A percentile compares a stretch with the other conserved stretches of the same genome.
These are phyloP conservation scores for Eimeria acervulina DNA, from an alignment of 169 alveolate genomes.

Conservation along the genomic window DNA sequence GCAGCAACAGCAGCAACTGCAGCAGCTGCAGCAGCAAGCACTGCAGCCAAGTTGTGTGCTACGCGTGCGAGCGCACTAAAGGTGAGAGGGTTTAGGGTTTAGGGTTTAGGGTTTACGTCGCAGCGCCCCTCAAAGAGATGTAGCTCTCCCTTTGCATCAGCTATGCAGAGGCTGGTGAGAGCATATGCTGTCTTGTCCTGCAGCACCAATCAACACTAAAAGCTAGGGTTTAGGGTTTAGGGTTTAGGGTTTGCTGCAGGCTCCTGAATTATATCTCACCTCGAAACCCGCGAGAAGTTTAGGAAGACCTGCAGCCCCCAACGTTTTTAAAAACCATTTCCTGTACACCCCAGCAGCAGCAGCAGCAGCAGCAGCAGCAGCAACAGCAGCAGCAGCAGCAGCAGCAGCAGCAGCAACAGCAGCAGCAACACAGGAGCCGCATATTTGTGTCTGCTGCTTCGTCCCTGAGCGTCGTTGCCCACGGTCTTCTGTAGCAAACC, in stretches of 20 bases:
- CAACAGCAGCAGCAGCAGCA: conserved; percentile 30
- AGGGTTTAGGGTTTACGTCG: conserved; percentile 48
- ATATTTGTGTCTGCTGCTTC: background rate
- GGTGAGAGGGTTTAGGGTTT: background rate
- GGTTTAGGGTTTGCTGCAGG: conserved; percentile 1
- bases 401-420: background rate
- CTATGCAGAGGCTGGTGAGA: conserved; percentile 51
- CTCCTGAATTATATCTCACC: background rate
- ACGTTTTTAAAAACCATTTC: conserved; percentile 94
- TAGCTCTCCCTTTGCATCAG: conserved; percentile 68
- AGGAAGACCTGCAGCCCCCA: conserved; percentile 93
- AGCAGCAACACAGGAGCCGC: background rate
- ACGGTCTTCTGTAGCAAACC: no score
- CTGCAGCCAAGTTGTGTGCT: background rate
- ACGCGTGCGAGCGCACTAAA: background rate
- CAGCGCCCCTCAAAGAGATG: conserved; percentile 56
- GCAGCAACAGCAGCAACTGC: background rate
- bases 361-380: conserved; percentile 47
- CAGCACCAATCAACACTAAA: background rate
- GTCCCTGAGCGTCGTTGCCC: background rate
- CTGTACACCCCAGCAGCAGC: conserved; percentile 79
- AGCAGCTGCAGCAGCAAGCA: background rate
- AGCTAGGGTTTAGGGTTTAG: conserved; percentile 11
- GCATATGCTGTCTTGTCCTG: conserved; percentile 82
- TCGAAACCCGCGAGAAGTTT: conserved; percentile 90